Percentiles rank a stretch among this genome's conserved stretches.
These are phyloP conservation scores for Rossbeevera mucosa DNA, from an alignment of 768 basidiomycete genomes.

Conservation along the genomic window DNA sequence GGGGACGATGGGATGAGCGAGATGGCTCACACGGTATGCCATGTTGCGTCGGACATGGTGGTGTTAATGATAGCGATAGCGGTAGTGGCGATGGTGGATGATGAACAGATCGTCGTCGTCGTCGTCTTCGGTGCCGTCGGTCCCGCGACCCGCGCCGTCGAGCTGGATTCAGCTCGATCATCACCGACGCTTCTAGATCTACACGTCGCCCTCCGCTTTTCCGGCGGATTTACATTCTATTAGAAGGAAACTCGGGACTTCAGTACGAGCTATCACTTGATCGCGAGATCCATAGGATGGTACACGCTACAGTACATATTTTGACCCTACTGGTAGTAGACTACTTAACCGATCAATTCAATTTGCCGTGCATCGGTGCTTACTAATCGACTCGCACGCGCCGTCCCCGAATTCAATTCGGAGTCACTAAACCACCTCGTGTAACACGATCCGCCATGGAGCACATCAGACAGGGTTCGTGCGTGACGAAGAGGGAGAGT, in stretches of 20 bases:
- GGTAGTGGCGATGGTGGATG: no score
- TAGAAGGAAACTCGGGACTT: no score
- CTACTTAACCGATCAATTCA: slow-evolving; percentile 3
- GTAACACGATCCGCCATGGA: no score
- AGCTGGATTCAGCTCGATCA: not conserved
- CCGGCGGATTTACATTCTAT: no score
- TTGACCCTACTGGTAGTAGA: no score
- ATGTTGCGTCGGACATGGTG: slow-evolving; percentile 30
- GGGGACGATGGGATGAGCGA: not conserved
- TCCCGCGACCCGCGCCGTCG: not conserved
- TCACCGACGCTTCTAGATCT: not conserved
- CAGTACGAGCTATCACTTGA: no score
- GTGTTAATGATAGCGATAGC: not conserved
- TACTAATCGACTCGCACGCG: no score
- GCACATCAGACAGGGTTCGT: slow-evolving; percentile 98
- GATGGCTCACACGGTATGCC: slow-evolving; percentile 53
- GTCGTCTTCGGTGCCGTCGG: not conserved
- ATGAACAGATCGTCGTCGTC: not conserved
- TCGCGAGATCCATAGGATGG: no score
- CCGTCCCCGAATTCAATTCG: no score
- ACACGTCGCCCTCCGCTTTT: not conserved
- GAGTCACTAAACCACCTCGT: no score
- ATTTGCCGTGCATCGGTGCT: not conserved
- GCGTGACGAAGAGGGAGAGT: slow-evolving; percentile 82
- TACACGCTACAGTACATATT: not conserved